Evolutionary conservation across 768 basidiomycete genomes (phyloP).

Genomic region (Boletus insuetus): DNA sequence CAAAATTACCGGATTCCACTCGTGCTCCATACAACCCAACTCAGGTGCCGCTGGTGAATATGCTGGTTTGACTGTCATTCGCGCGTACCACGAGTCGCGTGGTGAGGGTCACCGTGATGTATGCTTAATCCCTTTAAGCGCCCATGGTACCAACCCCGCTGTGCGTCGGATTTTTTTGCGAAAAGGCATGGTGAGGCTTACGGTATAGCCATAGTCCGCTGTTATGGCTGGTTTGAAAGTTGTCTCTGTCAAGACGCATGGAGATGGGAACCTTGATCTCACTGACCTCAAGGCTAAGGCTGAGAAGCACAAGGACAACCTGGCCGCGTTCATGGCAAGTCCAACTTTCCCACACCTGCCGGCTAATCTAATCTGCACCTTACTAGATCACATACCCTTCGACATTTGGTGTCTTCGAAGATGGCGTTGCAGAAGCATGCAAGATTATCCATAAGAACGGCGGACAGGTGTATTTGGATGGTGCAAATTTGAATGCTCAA

Average conservation of each 20-base stretch:
- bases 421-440: constrained; percentile 86
- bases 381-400: constrained; percentile 91
- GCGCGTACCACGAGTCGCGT: constrained; percentile 89
- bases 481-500: constrained; percentile 93
- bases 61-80: constrained; percentile 90
- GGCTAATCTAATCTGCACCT: constrained; percentile 4
- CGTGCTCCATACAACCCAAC: constrained; percentile 97
- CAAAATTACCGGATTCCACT: constrained; percentile 94
- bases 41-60: constrained; percentile 99
- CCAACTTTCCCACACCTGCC: constrained; percentile 5
- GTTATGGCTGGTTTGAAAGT: constrained; percentile 98
- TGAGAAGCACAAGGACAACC: constrained; percentile 82
- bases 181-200: constrained; percentile 13
- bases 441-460: constrained; percentile 92
- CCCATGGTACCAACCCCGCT: constrained; percentile 98
- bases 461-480: constrained; percentile 96
- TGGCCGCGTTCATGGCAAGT: constrained; percentile 93
- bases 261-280: constrained; percentile 87
- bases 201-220: constrained; percentile 62
- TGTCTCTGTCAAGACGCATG: constrained; percentile 86
- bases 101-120: constrained; percentile 85
- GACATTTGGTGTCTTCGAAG: constrained; percentile 97
- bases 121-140: constrained; percentile 92
- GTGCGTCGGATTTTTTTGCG: constrained; percentile 42
- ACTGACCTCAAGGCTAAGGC: constrained; percentile 84